A percentile compares a stretch with the other conserved stretches of the same genome.
These are phyloP conservation scores for Telopea speciosissima DNA, from an alignment of 177 flowering plant species.

Conservation along the genomic window DNA sequence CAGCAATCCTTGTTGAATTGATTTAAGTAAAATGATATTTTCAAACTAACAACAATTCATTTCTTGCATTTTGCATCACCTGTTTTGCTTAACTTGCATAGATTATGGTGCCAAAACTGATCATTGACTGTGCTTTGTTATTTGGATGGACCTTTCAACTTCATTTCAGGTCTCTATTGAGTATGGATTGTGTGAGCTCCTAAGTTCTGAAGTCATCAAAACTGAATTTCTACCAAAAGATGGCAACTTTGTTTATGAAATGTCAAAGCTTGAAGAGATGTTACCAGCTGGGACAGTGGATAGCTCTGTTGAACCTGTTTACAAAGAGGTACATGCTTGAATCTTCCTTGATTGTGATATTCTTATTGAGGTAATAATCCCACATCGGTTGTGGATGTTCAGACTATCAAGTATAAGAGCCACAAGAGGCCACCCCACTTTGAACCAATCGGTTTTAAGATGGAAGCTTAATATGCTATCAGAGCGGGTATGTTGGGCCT, in stretches of 20 bases:
- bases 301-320: conserved; percentile 36
- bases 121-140: not conserved
- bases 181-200: conserved; percentile 72
- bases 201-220: conserved; percentile 49
- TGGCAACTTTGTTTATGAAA: conserved; percentile 46
- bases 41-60: not conserved
- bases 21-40: too few relatives aligned
- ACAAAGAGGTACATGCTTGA: conserved; percentile 49
- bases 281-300: conserved; percentile 74
- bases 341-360: not conserved
- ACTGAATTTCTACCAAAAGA: conserved; percentile 45
- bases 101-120: not conserved
- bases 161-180: conserved; percentile 46
- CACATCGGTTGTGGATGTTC: too few relatives aligned
- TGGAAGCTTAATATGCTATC: too few relatives aligned
- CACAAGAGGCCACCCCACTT: too few relatives aligned
- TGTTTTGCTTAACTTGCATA: not conserved
- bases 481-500: too few relatives aligned
- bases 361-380: too few relatives aligned
- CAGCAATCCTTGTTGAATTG: not conserved
- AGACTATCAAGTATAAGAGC: too few relatives aligned
- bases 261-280: conserved; percentile 55
- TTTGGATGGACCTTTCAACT: not conserved
- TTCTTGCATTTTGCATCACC: not conserved
- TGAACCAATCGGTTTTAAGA: too few relatives aligned